These are phyloP conservation scores for Geotrichum phurueaensis DNA, from an alignment of 1,139 yeast genomes.

Conservation along the genomic window DNA sequence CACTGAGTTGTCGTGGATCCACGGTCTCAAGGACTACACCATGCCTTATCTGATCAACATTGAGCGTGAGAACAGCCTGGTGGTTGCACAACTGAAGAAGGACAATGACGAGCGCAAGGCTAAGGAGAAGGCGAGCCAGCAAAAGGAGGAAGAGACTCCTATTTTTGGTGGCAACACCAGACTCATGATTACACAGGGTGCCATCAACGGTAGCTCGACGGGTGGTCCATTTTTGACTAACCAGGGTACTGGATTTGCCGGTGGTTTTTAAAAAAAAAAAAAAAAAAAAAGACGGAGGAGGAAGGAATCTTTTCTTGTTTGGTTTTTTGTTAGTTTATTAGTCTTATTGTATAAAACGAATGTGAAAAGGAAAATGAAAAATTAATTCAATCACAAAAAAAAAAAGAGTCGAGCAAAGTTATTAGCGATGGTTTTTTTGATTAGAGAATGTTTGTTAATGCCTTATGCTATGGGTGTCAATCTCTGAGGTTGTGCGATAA, in stretches of 20 bases:
- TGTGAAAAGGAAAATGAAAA: neutral
- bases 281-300: neutral
- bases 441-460: too few species aligned
- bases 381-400: too few species aligned
- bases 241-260: conserved; percentile 8
- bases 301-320: too few species aligned
- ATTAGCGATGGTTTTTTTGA: too few species aligned
- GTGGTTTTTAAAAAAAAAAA: neutral
- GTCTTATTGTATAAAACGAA: neutral
- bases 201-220: conserved; percentile 7
- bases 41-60: conserved; percentile 89
- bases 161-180: conserved; percentile 31
- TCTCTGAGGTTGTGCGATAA: too few species aligned
- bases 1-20: conserved; percentile 85
- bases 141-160: conserved; percentile 40
- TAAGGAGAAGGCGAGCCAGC: conserved; percentile 52
- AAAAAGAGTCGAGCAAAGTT: too few species aligned
- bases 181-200: conserved; percentile 34
- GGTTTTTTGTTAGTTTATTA: neutral
- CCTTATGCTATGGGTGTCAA: too few species aligned
- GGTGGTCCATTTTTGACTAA: neutral
- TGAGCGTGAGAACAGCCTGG: conserved; percentile 65
- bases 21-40: conserved; percentile 69
- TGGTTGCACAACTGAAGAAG: conserved; percentile 56
- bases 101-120: conserved; percentile 69